Evolutionary conservation across 108 stramenopile species (phyloP).

Genomic region (Skeletonema menzelii): DNA sequence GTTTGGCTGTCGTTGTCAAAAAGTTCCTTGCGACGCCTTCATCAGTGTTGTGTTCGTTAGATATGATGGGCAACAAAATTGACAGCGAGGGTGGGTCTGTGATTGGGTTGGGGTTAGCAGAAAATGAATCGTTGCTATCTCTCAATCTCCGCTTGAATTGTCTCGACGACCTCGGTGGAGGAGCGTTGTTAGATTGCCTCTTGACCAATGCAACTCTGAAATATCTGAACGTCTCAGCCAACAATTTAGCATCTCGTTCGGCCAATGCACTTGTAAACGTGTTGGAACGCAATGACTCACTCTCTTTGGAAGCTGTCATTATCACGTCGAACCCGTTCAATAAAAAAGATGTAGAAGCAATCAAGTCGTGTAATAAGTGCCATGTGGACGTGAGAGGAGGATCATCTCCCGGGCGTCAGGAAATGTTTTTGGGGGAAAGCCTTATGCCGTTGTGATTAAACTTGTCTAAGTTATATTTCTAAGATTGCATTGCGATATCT

Average conservation of each 20-base stretch:
- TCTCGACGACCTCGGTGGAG: constrained; percentile 19
- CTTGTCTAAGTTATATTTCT: neutral
- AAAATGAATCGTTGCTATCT: constrained; percentile 12
- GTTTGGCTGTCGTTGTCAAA: neutral
- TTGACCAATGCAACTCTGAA: constrained; percentile 4
- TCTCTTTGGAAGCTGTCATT: constrained; percentile 5
- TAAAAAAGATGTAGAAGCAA: constrained; percentile 2
- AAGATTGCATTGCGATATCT: constrained; percentile 50
- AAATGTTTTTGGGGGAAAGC: neutral
- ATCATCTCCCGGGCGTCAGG: neutral
- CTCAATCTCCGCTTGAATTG: constrained; percentile 9
- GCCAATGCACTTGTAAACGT: neutral
- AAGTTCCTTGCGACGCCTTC: neutral
- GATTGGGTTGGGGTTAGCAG: constrained; percentile 1
- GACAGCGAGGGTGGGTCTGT: constrained; percentile 5
- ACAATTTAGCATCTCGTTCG: constrained; percentile 1
- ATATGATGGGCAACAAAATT: constrained; percentile 18
- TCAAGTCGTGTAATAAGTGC: constrained; percentile 1
- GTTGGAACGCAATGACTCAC: neutral
- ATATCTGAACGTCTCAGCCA: neutral
- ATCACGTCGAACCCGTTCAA: constrained; percentile 10
- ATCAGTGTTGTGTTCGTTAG: constrained; percentile 2
- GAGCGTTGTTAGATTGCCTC: constrained; percentile 1
- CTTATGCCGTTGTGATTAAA: constrained; percentile 3
- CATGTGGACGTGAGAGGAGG: neutral